A percentile compares a stretch with the other conserved stretches of the same genome.
phyloP scores from a whole-genome alignment of 106 monocot species.

The Posidonia australis region DNA sequence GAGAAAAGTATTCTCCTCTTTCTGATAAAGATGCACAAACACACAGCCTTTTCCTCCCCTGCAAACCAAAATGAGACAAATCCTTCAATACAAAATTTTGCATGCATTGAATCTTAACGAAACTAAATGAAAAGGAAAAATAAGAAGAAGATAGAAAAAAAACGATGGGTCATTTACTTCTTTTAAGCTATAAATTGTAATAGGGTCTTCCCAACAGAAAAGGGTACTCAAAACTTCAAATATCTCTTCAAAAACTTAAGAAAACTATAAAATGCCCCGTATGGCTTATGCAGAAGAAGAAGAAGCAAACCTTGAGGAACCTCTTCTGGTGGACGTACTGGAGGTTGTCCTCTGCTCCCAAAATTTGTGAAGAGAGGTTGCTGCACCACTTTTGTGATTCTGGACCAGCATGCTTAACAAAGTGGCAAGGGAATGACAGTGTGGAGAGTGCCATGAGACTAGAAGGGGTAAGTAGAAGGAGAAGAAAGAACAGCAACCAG shows the following conservation, averaged over 20 bases:
- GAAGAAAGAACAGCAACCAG: neutral
- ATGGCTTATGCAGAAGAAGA: neutral
- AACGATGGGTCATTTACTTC: no score
- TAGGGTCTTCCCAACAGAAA: no score
- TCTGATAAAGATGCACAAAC: constrained; percentile 53
- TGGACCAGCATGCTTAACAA: constrained; percentile 15
- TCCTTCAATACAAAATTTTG: neutral
- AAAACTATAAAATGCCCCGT: neutral
- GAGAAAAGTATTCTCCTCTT: constrained; percentile 52
- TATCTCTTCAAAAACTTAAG: neutral
- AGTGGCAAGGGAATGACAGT: constrained; percentile 33
- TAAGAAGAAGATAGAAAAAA: neutral
- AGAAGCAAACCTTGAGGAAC: constrained; percentile 32
- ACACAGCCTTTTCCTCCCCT: constrained; percentile 37
- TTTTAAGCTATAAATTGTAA: no score
- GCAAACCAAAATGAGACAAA: constrained; percentile 2
- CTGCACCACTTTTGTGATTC: constrained; percentile 20
- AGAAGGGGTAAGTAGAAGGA: neutral
- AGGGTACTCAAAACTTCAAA: no score
- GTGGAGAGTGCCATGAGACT: constrained; percentile 52
- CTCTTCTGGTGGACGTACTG: constrained; percentile 4
- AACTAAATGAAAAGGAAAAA: neutral
- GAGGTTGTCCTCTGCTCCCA: constrained; percentile 11
- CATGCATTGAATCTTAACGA: neutral
- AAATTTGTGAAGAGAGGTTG: constrained; percentile 11